A percentile compares a stretch with the other conserved stretches of the same genome.
Conservation (phyloP, 257 asterid species). For the Capsicum baccatum region DNA sequence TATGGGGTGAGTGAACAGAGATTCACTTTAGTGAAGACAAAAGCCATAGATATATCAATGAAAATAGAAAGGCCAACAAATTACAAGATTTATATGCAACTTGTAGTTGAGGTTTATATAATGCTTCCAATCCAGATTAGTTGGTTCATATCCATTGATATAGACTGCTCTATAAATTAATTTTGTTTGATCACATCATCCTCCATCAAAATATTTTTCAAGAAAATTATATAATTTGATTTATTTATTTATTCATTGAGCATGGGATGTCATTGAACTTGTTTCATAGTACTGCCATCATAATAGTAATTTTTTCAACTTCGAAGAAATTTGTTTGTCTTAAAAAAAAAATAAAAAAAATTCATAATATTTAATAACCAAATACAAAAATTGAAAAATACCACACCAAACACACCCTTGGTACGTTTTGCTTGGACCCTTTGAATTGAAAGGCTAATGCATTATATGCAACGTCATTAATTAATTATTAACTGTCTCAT, state of each 20-base stretch:
- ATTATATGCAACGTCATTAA: not conserved
- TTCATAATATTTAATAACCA: no score
- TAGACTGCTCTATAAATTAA: constrained; percentile 20
- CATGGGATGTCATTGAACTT: not conserved
- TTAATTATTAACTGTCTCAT: not conserved
- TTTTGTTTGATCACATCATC: not conserved
- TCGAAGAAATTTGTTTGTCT: no score
- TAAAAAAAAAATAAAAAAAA: no score
- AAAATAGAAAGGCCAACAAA: constrained; percentile 15
- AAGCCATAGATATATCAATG: constrained; percentile 17
- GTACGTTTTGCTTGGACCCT: not conserved
- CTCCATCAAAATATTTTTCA: not conserved
- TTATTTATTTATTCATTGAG: not conserved
- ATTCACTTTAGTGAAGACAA: constrained; percentile 1
- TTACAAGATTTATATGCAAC: constrained; percentile 9
- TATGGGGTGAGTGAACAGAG: constrained; percentile 6
- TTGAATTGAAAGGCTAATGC: not conserved
- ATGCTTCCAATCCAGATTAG: not conserved
- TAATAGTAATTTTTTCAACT: no score
- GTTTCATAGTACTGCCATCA: no score
- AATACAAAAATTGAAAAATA: not conserved
- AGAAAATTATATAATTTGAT: no score
- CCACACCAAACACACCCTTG: not conserved
- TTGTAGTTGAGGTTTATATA: constrained; percentile 16
- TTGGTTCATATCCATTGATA: constrained; percentile 13